Evolutionary conservation across 805 yeast species (phyloP), one percentile per base, ranked within the genome.

Genomic region (Candida sakaeoensis): DNA sequence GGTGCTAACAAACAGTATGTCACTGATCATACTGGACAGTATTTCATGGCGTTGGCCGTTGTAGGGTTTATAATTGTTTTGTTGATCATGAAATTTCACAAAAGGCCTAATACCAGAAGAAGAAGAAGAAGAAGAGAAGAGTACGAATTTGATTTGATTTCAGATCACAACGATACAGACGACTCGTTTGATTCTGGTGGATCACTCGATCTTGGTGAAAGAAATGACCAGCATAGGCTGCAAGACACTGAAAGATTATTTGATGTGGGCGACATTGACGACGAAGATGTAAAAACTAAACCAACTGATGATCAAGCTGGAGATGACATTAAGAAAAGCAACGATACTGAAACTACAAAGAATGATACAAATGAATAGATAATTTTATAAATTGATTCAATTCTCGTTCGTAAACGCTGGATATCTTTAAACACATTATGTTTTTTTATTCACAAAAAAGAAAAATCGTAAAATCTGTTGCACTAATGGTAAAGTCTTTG

Each of bases 141-240:
- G 40, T 81, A 76, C 52, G 93, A 85, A 54, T 82, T 85, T 53
- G 95, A 85, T 54, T 79, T 84, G 34, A 85, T 85, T 37, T 60
- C 65, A 37, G 70, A 62, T 13, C 68, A 58, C 24, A 58, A 54
- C 46, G 63, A 47, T 31, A 31, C 39, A 29, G 45, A 41, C 25
- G 44, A 44, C 14, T 52, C 52, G 27, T 47, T 43, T 14, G 32
- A 28, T 7, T 10, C 32, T 5, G 18, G 14, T 28, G 70, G 64
- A 43, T 57, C 66, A 21, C 53, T 64, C 22, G 74, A 67, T 36
- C 52, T 61, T 35, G 66, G 64, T 8, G 50, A 45, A 39, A 40
- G 55, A 39, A 48, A 48, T 25, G 45, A 42, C 18, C 36, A 42
- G 10, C 45, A 43, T 15, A 45, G 8, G 9, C 24, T 9, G 6